These are phyloP conservation scores for Candolleomyces eurysporus DNA, from an alignment of 768 basidiomycete genomes.

Conservation along the genomic window DNA sequence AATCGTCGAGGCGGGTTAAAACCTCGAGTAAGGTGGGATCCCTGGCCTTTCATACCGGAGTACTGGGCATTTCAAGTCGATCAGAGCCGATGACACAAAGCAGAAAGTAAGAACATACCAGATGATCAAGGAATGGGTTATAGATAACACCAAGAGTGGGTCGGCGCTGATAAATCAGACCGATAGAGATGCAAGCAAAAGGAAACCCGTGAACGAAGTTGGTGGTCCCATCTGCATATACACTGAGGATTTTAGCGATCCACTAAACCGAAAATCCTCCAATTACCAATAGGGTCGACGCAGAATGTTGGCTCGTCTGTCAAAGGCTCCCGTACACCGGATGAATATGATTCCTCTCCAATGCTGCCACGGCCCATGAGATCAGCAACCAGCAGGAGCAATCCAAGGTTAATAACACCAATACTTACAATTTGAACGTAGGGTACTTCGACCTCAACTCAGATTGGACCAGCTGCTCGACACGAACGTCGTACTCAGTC, in stretches of 20 bases:
- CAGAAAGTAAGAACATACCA: slow-evolving; percentile 41
- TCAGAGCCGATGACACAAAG: background rate
- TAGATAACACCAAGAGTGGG: slow-evolving; percentile 91
- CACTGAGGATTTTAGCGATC: background rate
- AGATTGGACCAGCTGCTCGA: slow-evolving; percentile 79
- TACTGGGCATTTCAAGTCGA: slow-evolving; percentile 43
- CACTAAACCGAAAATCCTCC: background rate
- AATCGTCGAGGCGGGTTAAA: slow-evolving; percentile 48
- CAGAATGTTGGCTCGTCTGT: slow-evolving; percentile 94
- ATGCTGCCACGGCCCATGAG: slow-evolving; percentile 49
- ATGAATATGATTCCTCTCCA: slow-evolving; percentile 90
- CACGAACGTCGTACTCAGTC: slow-evolving; percentile 90
- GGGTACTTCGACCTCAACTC: slow-evolving; percentile 70
- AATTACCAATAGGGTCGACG: slow-evolving; percentile 91
- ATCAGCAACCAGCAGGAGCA: background rate
- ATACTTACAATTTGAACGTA: slow-evolving; percentile 74
- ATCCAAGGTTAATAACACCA: background rate
- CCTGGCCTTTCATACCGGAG: slow-evolving; percentile 74
- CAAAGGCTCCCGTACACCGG: slow-evolving; percentile 64
- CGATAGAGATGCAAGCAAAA: slow-evolving; percentile 87
- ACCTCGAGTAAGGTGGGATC: slow-evolving; percentile 68
- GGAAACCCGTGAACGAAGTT: slow-evolving; percentile 89
- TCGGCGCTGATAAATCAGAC: slow-evolving; percentile 76
- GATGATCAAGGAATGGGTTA: slow-evolving; percentile 87
- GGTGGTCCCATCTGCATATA: slow-evolving; percentile 71